These are phyloP conservation scores for Tuber umbilicatum DNA, from an alignment of 495 filamentous ascomycete genomes.

Conservation along the genomic window DNA sequence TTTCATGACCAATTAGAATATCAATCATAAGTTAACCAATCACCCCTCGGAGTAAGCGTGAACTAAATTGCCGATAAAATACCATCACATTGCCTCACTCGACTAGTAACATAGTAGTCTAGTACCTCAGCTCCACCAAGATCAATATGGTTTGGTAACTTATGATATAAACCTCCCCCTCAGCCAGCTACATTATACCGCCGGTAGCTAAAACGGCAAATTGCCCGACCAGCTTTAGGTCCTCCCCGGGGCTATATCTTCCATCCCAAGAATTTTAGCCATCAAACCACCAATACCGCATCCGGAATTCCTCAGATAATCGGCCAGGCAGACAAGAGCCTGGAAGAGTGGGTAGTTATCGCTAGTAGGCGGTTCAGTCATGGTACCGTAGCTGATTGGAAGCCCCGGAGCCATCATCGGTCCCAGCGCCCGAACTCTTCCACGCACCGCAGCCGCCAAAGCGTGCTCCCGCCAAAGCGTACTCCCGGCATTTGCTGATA, in stretches of 20 bases:
- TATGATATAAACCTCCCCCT: not conserved
- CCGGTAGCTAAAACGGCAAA: not conserved
- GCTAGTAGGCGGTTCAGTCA: not conserved
- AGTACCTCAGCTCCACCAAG: not conserved
- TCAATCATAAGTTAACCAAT: not conserved
- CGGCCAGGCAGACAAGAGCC: not conserved
- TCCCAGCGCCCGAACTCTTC: not conserved
- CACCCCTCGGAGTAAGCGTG: not conserved
- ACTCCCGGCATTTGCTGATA: too few relatives aligned
- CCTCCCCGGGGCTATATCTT: not conserved
- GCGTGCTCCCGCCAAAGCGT: too few relatives aligned
- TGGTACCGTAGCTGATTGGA: not conserved
- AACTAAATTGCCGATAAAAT: not conserved
- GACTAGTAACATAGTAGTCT: too few relatives aligned
- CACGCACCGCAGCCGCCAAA: not conserved
- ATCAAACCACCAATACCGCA: not conserved
- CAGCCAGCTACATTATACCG: not conserved
- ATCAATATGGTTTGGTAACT: not conserved
- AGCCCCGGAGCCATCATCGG: not conserved
- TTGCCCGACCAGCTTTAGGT: not conserved
- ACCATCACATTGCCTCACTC: not conserved
- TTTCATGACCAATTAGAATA: not conserved
- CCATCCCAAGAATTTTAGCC: not conserved
- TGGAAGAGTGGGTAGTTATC: not conserved
- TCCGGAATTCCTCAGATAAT: not conserved